Conservation (phyloP, 805 yeast genomes). For the Peterozyma xylosa region DNA sequence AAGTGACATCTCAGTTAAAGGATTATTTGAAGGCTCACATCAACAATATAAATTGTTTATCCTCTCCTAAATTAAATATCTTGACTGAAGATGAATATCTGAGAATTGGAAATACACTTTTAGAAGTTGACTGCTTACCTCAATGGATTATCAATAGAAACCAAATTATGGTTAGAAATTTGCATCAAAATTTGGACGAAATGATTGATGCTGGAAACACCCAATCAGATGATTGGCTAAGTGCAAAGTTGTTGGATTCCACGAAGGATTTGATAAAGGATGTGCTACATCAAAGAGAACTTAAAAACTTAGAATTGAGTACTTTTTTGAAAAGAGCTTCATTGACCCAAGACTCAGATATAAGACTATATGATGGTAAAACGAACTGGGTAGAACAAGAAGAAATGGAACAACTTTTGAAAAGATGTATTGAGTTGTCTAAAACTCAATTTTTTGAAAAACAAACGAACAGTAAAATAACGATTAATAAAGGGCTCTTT, state of each 20-base stretch:
- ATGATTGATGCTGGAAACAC: slow-evolving; percentile 1
- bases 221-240: background rate
- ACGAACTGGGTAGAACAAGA: slow-evolving; percentile 35
- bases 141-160: slow-evolving; percentile 52
- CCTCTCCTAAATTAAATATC: slow-evolving; percentile 17
- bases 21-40: slow-evolving; percentile 18
- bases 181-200: slow-evolving; percentile 45
- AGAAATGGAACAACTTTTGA: slow-evolving; percentile 25
- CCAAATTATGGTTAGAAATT: slow-evolving; percentile 31
- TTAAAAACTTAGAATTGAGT: slow-evolving; percentile 21
- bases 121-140: slow-evolving; percentile 69
- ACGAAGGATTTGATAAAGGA: slow-evolving; percentile 59
- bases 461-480: background rate
- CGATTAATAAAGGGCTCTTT: no score
- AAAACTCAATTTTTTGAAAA: slow-evolving; percentile 13
- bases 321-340: slow-evolving; percentile 4
- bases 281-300: slow-evolving; percentile 40
- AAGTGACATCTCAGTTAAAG: slow-evolving; percentile 24
- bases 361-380: slow-evolving; percentile 14
- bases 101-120: slow-evolving; percentile 51
- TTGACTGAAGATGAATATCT: slow-evolving; percentile 25
- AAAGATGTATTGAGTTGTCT: slow-evolving; percentile 18
- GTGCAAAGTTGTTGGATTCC: slow-evolving; percentile 26
- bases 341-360: slow-evolving; percentile 12
- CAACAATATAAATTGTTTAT: slow-evolving; percentile 2